These are phyloP conservation scores for Lactifluus volemus DNA, from an alignment of 768 basidiomycete species.

Conservation along the genomic window DNA sequence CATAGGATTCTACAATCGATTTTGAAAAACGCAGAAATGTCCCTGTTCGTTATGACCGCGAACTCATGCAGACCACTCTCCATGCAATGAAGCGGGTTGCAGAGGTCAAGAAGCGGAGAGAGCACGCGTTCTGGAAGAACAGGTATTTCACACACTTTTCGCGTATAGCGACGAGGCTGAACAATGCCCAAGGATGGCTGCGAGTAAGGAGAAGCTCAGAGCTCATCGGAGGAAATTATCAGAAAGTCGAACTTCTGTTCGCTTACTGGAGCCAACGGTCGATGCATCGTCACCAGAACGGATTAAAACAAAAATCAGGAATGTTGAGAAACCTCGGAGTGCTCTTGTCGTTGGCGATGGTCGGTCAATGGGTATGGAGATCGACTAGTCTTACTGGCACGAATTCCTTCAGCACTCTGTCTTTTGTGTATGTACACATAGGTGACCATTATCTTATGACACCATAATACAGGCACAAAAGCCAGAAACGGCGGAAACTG, in stretches of 20 bases:
- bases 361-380: conserved; percentile 85
- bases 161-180: neutral
- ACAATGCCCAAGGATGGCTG: conserved; percentile 59
- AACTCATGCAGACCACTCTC: conserved; percentile 85
- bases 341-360: conserved; percentile 79
- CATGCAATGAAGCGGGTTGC: conserved; percentile 93
- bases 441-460: neutral
- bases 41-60: conserved; percentile 94
- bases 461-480: neutral
- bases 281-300: conserved; percentile 37
- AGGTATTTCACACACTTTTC: conserved; percentile 33
- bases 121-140: conserved; percentile 95
- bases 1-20: conserved; percentile 92
- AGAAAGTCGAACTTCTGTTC: conserved; percentile 47
- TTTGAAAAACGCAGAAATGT: conserved; percentile 99
- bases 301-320: conserved; percentile 72
- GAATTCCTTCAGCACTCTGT: neutral
- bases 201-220: conserved; percentile 68
- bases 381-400: conserved; percentile 41
- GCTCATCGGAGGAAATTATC: conserved; percentile 60
- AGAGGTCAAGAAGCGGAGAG: conserved; percentile 85
- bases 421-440: neutral
- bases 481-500: neutral
- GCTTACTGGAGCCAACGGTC: conserved; percentile 56
- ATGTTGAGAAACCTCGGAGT: conserved; percentile 50